Evolutionary conservation across 768 basidiomycete genomes (phyloP).

Genomic region (Coprinopsis strossmayeri): DNA sequence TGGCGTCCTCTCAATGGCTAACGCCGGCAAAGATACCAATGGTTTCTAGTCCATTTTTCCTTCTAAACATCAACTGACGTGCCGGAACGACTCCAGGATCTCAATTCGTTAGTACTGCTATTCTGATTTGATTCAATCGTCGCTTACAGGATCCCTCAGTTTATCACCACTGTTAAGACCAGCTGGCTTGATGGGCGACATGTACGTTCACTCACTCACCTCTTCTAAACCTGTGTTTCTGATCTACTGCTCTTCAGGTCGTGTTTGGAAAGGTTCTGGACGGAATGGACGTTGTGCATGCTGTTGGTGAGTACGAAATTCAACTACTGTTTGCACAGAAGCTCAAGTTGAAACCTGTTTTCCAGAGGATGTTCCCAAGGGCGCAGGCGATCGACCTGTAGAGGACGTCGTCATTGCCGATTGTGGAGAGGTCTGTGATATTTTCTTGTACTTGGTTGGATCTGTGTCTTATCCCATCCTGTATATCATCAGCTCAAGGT

Average conservation of each 20-base stretch:
- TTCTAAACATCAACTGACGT: conserved; percentile 7
- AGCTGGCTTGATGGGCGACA: conserved; percentile 90
- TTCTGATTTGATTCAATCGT: neutral
- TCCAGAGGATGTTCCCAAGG: conserved; percentile 72
- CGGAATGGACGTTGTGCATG: conserved; percentile 80
- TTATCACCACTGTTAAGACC: conserved; percentile 86
- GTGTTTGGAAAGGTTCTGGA: conserved; percentile 92
- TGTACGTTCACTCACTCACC: conserved; percentile 35
- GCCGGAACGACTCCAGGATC: conserved; percentile 59
- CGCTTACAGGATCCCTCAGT: conserved; percentile 39
- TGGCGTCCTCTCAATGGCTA: conserved; percentile 92
- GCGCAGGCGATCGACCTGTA: conserved; percentile 60
- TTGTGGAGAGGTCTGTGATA: conserved; percentile 71
- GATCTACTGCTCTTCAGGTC: conserved; percentile 39
- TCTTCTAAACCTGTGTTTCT: neutral
- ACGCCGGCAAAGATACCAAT: conserved; percentile 88
- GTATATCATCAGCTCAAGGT: conserved; percentile 37
- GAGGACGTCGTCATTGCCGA: conserved; percentile 77
- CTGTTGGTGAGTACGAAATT: conserved; percentile 52
- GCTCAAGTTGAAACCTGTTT: neutral
- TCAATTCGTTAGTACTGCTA: conserved; percentile 65
- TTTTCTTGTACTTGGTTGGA: neutral
- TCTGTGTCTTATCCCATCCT: conserved; percentile 10
- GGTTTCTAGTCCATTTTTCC: conserved; percentile 40
- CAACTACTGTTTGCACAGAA: neutral